Evolutionary conservation across 495 filamentous ascomycete species (phyloP).

Genomic region (Talaromyces liani): DNA sequence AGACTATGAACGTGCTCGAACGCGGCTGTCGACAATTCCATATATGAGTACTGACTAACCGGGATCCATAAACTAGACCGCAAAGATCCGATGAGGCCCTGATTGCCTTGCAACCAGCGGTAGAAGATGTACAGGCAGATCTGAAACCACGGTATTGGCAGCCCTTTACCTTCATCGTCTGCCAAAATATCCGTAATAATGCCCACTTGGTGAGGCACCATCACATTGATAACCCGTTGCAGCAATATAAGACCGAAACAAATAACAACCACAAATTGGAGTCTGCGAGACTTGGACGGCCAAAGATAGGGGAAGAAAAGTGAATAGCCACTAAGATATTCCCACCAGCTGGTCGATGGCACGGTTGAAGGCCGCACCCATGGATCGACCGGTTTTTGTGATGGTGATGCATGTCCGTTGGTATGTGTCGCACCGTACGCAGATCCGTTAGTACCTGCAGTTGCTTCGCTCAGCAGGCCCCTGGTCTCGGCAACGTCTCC

Average conservation of each 20-base stretch:
- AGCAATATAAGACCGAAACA: conserved; percentile 71
- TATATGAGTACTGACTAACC: conserved; percentile 92
- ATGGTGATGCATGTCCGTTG: conserved; percentile 26
- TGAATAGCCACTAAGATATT: conserved; percentile 81
- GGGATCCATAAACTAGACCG: conserved; percentile 89
- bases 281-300: conserved; percentile 65
- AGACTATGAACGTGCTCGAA: conserved; percentile 96
- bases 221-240: conserved; percentile 72
- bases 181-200: conserved; percentile 62
- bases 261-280: conserved; percentile 69
- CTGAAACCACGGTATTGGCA: conserved; percentile 54
- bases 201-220: conserved; percentile 72
- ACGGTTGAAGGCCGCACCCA: conserved; percentile 63
- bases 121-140: conserved; percentile 75
- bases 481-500: conserved; percentile 47
- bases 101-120: conserved; percentile 79
- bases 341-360: conserved; percentile 73
- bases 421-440: conserved; percentile 43
- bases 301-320: conserved; percentile 93
- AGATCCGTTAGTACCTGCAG: conserved; percentile 39
- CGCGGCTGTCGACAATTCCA: conserved; percentile 84
- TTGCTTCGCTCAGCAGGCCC: conserved; percentile 39
- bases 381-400: conserved; percentile 34
- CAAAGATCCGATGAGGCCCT: conserved; percentile 75
- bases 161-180: conserved; percentile 36